These are phyloP conservation scores for Linanthus parryae DNA, from an alignment of 148 eudicot species.

Conservation along the genomic window DNA sequence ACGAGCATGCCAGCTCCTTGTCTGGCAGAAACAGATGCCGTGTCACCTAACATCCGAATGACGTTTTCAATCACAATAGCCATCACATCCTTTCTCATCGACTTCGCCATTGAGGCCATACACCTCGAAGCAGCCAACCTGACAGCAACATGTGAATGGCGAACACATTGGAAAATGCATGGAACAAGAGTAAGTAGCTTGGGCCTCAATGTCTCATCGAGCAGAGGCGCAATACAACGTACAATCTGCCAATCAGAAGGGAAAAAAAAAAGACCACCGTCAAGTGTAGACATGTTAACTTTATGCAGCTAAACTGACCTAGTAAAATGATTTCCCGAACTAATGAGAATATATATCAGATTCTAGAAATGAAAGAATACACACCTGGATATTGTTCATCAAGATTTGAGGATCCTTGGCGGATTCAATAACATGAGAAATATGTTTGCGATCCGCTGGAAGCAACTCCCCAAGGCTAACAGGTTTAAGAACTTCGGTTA, in stretches of 20 bases:
- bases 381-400: slow-evolving; percentile 83
- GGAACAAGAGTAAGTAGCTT: slow-evolving; percentile 85
- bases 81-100: slow-evolving; percentile 77
- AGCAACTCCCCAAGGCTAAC: slow-evolving; percentile 30
- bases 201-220: slow-evolving; percentile 63
- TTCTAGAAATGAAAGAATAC: background rate
- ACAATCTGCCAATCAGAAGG: slow-evolving; percentile 42
- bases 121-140: slow-evolving; percentile 96
- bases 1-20: slow-evolving; percentile 99
- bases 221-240: slow-evolving; percentile 79
- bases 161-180: slow-evolving; percentile 84
- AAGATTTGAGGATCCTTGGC: slow-evolving; percentile 75
- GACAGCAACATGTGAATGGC: slow-evolving; percentile 90
- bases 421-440: slow-evolving; percentile 46
- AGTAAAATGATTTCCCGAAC: too few relatives aligned
- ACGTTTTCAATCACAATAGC: slow-evolving; percentile 76
- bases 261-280: background rate
- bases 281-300: background rate
- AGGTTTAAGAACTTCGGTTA: slow-evolving; percentile 88
- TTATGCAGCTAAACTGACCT: too few relatives aligned
- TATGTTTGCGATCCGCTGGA: slow-evolving; percentile 35
- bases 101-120: slow-evolving; percentile 89
- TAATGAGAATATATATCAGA: background rate
- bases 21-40: slow-evolving; percentile 71
- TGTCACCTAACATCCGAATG: slow-evolving; percentile 90